A percentile compares a stretch with the other conserved stretches of the same genome.
phyloP scores from a whole-genome alignment of 306 rosid genomes.

The Trichosanthes cucumerina region DNA sequence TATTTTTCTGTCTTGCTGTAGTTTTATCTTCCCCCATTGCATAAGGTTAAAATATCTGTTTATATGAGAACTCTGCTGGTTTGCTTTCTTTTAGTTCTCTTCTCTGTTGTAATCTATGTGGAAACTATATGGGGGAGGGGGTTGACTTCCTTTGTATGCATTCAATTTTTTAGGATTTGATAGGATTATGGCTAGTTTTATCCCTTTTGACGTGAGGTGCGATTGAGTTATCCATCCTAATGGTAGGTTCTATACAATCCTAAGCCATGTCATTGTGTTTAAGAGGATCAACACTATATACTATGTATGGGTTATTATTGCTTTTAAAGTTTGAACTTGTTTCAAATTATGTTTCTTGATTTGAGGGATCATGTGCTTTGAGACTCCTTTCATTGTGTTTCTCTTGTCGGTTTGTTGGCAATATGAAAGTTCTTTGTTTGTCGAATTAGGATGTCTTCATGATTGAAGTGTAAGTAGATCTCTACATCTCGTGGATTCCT shows the following conservation, averaged over 20 bases:
- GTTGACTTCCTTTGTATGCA: not conserved
- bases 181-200: not conserved
- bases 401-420: not conserved
- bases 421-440: not conserved
- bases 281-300: not conserved
- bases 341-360: not conserved
- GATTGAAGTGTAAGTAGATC: not conserved
- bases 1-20: not conserved
- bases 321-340: not conserved
- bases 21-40: not conserved
- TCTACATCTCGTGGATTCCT: conserved; percentile 65
- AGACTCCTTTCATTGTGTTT: not conserved
- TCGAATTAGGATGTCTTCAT: not conserved
- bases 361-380: not conserved
- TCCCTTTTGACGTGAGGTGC: not conserved
- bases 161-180: not conserved
- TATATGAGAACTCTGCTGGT: not conserved
- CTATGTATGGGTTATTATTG: not conserved
- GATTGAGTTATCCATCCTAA: not conserved
- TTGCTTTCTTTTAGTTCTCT: not conserved
- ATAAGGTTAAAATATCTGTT: not conserved
- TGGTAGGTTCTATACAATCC: not conserved
- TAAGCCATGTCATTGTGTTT: not conserved
- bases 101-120: not conserved
- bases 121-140: not conserved